A percentile compares a stretch with the other conserved stretches of the same genome.
Evolutionary conservation across 2,329 filamentous ascomycete species (phyloP).

Genomic region (Fusarium coffeatum): DNA sequence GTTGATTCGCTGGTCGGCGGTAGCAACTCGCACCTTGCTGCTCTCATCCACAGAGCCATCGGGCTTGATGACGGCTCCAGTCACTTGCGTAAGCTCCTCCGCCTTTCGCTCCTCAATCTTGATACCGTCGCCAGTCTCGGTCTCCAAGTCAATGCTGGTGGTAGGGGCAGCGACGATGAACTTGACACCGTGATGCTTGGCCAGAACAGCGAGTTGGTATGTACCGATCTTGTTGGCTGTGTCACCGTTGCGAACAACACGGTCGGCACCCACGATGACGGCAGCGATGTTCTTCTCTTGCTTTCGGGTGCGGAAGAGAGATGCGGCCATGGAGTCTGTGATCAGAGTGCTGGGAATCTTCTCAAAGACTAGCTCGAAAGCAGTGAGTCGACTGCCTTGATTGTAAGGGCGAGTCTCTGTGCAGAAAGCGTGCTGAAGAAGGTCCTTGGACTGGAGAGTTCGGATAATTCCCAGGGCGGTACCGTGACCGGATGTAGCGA

Average conservation of each 20-base stretch:
- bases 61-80: conserved; percentile 75
- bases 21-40: conserved; percentile 78
- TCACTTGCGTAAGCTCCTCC: conserved; percentile 86
- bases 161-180: conserved; percentile 95
- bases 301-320: conserved; percentile 76
- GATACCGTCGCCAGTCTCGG: conserved; percentile 81
- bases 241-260: conserved; percentile 95
- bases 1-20: conserved; percentile 79
- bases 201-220: conserved; percentile 91
- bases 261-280: conserved; percentile 93
- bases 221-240: conserved; percentile 99
- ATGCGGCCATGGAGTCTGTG: conserved; percentile 96
- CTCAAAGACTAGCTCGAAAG: conserved; percentile 96
- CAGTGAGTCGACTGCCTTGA: conserved; percentile 93
- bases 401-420: conserved; percentile 98
- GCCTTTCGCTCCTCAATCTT: conserved; percentile 88
- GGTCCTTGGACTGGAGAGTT: conserved; percentile 73
- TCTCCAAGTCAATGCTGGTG: conserved; percentile 90
- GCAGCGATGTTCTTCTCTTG: conserved; percentile 77
- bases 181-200: conserved; percentile 86
- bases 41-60: conserved; percentile 72
- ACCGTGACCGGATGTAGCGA: conserved; percentile 97
- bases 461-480: conserved; percentile 95
- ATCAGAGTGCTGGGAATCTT: conserved; percentile 90
- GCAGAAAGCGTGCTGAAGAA: conserved; percentile 88